A percentile compares a stretch with the other conserved stretches of the same genome.
Evolutionary conservation across 2,329 filamentous ascomycete species (phyloP).

Genomic region (Pochonia chlamydosporia): DNA sequence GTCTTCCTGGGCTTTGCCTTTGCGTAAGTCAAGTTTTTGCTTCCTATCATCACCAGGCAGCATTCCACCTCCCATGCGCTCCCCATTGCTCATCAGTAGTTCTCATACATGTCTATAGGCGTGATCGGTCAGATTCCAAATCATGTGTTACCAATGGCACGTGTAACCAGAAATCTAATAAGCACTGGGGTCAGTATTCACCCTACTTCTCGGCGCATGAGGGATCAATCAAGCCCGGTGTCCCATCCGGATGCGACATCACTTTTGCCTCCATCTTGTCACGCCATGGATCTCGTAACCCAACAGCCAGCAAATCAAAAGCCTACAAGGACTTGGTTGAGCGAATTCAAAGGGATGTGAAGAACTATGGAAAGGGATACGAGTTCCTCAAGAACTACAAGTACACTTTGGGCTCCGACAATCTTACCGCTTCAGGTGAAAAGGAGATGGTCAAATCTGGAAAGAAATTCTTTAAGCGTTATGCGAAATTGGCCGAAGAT

Average conservation of each 20-base stretch:
- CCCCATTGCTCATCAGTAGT: neutral
- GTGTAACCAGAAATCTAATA: constrained; percentile 57
- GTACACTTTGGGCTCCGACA: constrained; percentile 65
- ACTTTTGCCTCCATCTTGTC: constrained; percentile 79
- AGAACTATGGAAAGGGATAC: constrained; percentile 56
- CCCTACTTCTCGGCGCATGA: constrained; percentile 75
- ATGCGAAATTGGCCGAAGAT: constrained; percentile 50
- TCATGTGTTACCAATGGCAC: constrained; percentile 2
- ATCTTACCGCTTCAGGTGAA: constrained; percentile 62
- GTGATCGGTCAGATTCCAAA: constrained; percentile 6
- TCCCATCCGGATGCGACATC: constrained; percentile 64
- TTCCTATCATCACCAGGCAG: neutral
- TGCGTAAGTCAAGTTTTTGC: constrained; percentile 9
- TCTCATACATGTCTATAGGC: constrained; percentile 5
- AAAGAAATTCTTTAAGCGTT: constrained; percentile 68
- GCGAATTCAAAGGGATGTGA: constrained; percentile 54
- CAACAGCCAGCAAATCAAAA: constrained; percentile 61
- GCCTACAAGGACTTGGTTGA: constrained; percentile 59
- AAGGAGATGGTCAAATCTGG: constrained; percentile 70
- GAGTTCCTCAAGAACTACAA: constrained; percentile 66
- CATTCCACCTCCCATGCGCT: neutral
- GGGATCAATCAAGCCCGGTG: constrained; percentile 44
- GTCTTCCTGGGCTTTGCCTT: constrained; percentile 12
- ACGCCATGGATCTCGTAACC: constrained; percentile 78
- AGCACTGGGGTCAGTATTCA: constrained; percentile 82